Evolutionary conservation across 2,329 filamentous ascomycete species (phyloP).

Genomic region (Trichoderma lentiforme): DNA sequence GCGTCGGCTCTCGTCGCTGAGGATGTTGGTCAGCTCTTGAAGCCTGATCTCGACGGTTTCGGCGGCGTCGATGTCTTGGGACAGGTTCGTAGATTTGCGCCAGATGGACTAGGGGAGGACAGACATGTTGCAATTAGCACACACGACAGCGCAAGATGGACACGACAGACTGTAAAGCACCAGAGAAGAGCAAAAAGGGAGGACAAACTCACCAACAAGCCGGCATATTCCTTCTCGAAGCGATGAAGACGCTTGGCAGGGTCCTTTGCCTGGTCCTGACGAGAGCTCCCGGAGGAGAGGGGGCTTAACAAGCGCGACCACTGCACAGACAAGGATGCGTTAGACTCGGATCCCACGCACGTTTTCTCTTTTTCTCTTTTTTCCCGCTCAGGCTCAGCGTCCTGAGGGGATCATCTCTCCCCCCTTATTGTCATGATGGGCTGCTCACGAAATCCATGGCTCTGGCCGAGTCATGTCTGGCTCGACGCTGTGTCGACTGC

Average conservation of each 20-base stretch:
- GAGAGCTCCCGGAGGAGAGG: slow-evolving; percentile 53
- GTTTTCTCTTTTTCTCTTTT: neutral
- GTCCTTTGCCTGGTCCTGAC: slow-evolving; percentile 60
- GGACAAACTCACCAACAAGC: slow-evolving; percentile 50
- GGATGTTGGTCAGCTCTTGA: slow-evolving; percentile 65
- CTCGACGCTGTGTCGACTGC: slow-evolving; percentile 1
- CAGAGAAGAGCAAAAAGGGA: neutral
- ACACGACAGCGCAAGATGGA: neutral
- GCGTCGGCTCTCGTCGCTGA: slow-evolving; percentile 84
- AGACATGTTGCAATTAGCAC: neutral
- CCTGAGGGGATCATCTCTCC: neutral
- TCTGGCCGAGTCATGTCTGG: slow-evolving; percentile 42
- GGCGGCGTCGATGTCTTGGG: slow-evolving; percentile 58
- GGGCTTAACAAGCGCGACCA: slow-evolving; percentile 67
- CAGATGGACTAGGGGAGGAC: slow-evolving; percentile 48
- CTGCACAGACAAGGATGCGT: slow-evolving; percentile 35
- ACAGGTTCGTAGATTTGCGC: slow-evolving; percentile 59
- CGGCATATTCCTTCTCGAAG: slow-evolving; percentile 64
- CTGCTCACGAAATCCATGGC: slow-evolving; percentile 56
- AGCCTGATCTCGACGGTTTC: slow-evolving; percentile 61
- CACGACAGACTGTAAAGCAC: neutral
- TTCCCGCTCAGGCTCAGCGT: neutral
- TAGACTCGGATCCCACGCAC: neutral
- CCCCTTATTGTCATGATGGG: neutral
- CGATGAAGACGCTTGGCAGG: slow-evolving; percentile 62